Evolutionary conservation across 2,329 filamentous ascomycete species (phyloP).

Genomic region (Xylaria sp.): DNA sequence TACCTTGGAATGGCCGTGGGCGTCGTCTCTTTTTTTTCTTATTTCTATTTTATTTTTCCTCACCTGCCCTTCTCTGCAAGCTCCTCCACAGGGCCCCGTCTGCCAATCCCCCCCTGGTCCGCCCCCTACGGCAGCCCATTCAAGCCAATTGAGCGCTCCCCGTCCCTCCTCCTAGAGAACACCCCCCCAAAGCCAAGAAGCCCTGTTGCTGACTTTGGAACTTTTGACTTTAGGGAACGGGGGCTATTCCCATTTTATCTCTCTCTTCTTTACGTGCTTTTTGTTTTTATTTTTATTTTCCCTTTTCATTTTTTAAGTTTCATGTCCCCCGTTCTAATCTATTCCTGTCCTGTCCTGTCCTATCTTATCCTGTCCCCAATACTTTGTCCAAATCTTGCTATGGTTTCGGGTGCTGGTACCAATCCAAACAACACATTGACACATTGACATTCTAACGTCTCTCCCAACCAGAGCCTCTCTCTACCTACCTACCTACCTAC

Average conservation of each 20-base stretch:
- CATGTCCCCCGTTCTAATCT: not conserved
- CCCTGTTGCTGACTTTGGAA: not conserved
- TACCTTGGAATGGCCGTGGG: conserved; percentile 17
- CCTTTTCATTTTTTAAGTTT: conserved; percentile 8
- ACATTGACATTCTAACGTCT: conserved; percentile 16
- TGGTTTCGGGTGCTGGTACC: conserved; percentile 11
- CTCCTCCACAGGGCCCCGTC: conserved; percentile 19
- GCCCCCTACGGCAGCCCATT: not conserved
- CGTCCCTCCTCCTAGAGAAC: conserved; percentile 24
- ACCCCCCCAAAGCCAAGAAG: conserved; percentile 19
- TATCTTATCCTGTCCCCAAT: not conserved
- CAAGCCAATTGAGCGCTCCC: not conserved
- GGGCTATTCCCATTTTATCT: not conserved
- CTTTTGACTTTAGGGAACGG: not conserved
- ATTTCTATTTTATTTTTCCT: conserved; percentile 27
- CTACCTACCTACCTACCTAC: conserved; percentile 6
- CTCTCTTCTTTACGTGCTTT: no score
- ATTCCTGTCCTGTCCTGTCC: not conserved
- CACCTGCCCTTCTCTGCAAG: conserved; percentile 24
- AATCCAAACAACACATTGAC: conserved; percentile 8
- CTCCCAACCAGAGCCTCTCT: conserved; percentile 16
- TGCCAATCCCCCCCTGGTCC: not conserved
- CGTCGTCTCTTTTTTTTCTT: conserved; percentile 26
- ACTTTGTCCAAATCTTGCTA: not conserved
- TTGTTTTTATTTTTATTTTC: conserved; percentile 3